Base-by-base conservation (phyloP, 305 asterid species). In the Andrographis paniculata region DNA sequence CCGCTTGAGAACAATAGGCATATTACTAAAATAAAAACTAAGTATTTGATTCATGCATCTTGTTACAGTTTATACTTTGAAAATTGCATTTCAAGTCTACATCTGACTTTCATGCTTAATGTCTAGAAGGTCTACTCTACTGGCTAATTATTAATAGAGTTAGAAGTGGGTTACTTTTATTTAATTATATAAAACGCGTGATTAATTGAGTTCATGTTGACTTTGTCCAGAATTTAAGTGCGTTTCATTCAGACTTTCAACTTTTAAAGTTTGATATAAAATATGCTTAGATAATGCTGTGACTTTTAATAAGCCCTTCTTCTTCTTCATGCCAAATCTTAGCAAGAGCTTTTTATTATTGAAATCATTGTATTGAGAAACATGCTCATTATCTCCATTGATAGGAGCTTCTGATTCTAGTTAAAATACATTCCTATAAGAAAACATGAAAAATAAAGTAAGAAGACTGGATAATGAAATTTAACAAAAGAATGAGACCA, bases 401-500 rank as follows among this genome's bases (percentile, higher is more conserved):
- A 24, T 4, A 24, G 8, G 30, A 24, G 4, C 8, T 3, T 4
- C 4, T 24, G 30, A n/a, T 24, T 24, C 8, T 4, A 24, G 30
- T 24, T 24, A 24, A 4, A 24, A 8, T 24, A 24, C 6, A 24
- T 24, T 3, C 8, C 30, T 8, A 24, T 3, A 24, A 24, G 42
- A 4, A 37, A 37, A 13, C 14, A 37, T 37, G 14, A 13, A 4
- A 37, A n/a, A 14, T 5, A 37, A 13, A n/a, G 17, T 3, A 2
- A 37, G 4, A 14, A 14, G 16, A 35, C 36, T 22, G 15, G 6
- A 33, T 3, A 24, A 4, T 24, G 30, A 18, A 42, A 20, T 36
- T 14, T 36, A 36, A 67, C 47, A 22, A 65, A 67, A 53, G 65
- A 67, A 67, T 71, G 53, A 33, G 47, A 58, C 53, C 51, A 37